Conservation (phyloP, 495 filamentous ascomycete species). For the Penicillium steckii region DNA sequence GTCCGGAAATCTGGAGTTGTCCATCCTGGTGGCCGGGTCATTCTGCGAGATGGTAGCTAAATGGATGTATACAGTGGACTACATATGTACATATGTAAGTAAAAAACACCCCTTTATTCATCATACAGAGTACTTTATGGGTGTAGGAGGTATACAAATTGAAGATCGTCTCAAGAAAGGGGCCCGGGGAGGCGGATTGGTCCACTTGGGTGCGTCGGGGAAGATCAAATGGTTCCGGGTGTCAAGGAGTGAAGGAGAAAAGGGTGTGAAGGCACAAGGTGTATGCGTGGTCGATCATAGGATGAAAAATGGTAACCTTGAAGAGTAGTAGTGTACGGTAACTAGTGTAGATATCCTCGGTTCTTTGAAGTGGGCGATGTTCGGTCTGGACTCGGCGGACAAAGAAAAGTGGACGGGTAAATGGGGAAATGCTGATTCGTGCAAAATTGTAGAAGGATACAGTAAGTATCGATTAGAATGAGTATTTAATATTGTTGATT, state of each 20-base stretch:
- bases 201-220: conserved; percentile 9
- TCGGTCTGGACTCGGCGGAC: background rate
- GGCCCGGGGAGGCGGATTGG: background rate
- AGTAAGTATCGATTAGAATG: too few relatives aligned
- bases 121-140: background rate
- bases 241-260: background rate
- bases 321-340: too few relatives aligned
- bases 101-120: too few relatives aligned
- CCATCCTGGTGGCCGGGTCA: background rate
- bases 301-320: background rate
- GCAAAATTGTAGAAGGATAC: conserved; percentile 3
- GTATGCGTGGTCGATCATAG: background rate
- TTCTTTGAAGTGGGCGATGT: background rate
- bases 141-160: background rate
- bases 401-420: conserved; percentile 1
- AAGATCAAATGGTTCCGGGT: background rate
- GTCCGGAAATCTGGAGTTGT: background rate
- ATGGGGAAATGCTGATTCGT: conserved; percentile 4
- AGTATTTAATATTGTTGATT: too few relatives aligned
- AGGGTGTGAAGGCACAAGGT: too few relatives aligned
- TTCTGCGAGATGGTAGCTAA: background rate
- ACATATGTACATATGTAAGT: too few relatives aligned
- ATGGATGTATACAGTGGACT: background rate
- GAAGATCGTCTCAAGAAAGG: background rate
- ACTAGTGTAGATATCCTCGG: too few relatives aligned